Conservation (phyloP, 176 grass and related monocot species). For the Cenchrus americanus region DNA sequence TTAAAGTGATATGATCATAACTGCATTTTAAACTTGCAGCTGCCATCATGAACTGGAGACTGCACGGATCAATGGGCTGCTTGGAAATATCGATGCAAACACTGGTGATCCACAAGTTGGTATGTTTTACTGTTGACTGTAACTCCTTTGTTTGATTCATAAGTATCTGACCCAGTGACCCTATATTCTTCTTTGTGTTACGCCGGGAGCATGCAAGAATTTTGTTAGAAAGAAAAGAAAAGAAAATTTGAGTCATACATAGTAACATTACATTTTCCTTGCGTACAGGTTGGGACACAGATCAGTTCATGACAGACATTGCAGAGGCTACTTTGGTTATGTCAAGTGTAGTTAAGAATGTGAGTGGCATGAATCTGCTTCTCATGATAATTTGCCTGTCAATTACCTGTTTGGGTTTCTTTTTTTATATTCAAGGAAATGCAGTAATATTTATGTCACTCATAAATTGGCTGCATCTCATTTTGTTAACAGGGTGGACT, state of each 20-base stretch:
- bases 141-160: slow-evolving; percentile 5
- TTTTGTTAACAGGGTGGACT: slow-evolving; percentile 71
- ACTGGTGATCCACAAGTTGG: slow-evolving; percentile 91
- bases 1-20: slow-evolving; percentile 6
- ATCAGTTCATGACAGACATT: slow-evolving; percentile 97
- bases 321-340: slow-evolving; percentile 91
- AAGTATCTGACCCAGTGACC: neutral
- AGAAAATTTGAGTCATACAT: neutral
- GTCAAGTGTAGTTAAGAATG: slow-evolving; percentile 98
- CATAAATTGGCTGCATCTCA: slow-evolving; percentile 27
- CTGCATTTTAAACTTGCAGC: slow-evolving; percentile 47
- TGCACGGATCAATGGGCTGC: slow-evolving; percentile 81
- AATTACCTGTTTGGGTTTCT: neutral
- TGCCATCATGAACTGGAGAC: slow-evolving; percentile 99
- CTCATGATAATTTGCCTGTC: neutral
- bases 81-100: slow-evolving; percentile 95
- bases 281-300: slow-evolving; percentile 90
- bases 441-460: neutral
- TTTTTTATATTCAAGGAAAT: neutral
- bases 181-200: slow-evolving; percentile 5
- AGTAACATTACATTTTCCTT: slow-evolving; percentile 1
- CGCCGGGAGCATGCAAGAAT: neutral
- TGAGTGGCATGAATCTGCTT: slow-evolving; percentile 49
- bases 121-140: slow-evolving; percentile 43
- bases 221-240: neutral